Evolutionary conservation across 1,139 yeast species (phyloP), one percentile per base, ranked within the genome.

Genomic region (Debaryomycetaceae sp.): DNA sequence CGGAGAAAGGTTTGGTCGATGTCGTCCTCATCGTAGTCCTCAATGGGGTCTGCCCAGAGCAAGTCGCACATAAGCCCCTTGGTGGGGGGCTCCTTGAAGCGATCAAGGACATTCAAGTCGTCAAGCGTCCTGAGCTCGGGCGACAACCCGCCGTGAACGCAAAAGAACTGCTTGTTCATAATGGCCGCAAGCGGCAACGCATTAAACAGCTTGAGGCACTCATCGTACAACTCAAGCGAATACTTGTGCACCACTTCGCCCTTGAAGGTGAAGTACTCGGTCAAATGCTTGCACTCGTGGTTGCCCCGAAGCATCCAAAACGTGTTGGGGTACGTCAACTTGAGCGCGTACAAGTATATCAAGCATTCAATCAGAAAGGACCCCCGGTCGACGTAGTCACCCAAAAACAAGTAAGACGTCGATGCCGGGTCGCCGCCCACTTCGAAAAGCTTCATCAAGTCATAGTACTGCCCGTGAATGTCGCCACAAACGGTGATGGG

Each of bases 401-500:
- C 98, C 39, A 91, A 60, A 48, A 91, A 91, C 37, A 91, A 63
- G 53, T 88, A 91, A 10, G 84, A 72, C 1, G 95, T 83, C 21
- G 53, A 61, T 11, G 67, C 69, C 3, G 97, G 96, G 50, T 82
- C 81, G 2, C 97, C 98, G 23, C 96, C 96, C 16, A 89, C 95
- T 52, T 91, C 97, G 53, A 91, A 86, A 31, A 91, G 61, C 56
- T 89, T 89, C 77, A 89, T 72, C 45, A 91, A 67, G 56, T 91
- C 98, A 51, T 75, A 91, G 56, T 77, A 86, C 55, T 91, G 98
- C 6, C 98, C 98, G 56, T 91, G 98, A 18, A 91, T 73, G 56
- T 91, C 98, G 33, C 98, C 97, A 61, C 97, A 89, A 2, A 91
- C 88, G 1, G 96, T 89, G 4, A 91, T 86, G 1, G 98, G 98